Conservation (phyloP, 2,329 filamentous ascomycete species). For the Colletotrichum endophyticum region DNA sequence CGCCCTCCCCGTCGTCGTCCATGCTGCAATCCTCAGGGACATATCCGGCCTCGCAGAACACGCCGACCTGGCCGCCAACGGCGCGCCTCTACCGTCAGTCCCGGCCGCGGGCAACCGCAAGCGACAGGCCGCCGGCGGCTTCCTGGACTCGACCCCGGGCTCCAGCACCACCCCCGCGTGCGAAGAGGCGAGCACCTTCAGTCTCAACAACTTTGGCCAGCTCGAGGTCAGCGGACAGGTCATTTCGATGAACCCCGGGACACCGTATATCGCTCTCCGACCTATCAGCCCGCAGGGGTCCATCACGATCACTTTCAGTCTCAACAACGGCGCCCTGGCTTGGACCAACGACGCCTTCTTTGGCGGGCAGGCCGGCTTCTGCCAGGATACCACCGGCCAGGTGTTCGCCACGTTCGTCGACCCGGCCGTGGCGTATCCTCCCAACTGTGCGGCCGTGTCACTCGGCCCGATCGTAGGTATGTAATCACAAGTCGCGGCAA, state of each 20-base stretch:
- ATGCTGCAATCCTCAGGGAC: background rate
- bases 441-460: background rate
- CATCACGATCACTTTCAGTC: slow-evolving; percentile 1
- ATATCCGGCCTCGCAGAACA: background rate
- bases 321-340: slow-evolving; percentile 1
- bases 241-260: slow-evolving; percentile 4
- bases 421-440: slow-evolving; percentile 6
- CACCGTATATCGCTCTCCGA: slow-evolving; percentile 5
- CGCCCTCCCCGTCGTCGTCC: background rate
- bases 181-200: background rate
- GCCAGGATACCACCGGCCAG: background rate
- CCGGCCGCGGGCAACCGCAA: background rate
- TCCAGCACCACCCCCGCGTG: background rate
- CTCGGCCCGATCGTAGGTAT: slow-evolving; percentile 4
- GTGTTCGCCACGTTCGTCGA: slow-evolving; percentile 11
- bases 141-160: background rate
- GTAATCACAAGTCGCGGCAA: background rate
- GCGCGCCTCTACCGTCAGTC: background rate
- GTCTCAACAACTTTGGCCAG: background rate
- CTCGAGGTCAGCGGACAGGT: background rate
- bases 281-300: background rate
- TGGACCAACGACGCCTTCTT: slow-evolving; percentile 12
- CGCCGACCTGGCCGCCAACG: background rate
- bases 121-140: background rate
- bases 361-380: slow-evolving; percentile 13